Conservation (phyloP, 192 early-diverging fungal species). For the Backusella australiensis region DNA sequence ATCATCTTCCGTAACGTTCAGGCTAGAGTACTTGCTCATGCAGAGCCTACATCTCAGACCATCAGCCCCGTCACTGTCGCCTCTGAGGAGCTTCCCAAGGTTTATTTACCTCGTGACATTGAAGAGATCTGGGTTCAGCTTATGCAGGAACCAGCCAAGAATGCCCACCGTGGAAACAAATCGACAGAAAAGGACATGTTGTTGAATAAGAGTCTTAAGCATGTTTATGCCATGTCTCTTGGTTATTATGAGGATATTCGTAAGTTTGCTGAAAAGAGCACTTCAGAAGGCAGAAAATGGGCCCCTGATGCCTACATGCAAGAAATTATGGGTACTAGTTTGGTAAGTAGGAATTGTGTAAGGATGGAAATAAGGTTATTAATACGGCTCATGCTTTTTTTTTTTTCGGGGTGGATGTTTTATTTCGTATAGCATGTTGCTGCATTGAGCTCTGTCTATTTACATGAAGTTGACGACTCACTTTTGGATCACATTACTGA, state of each 20-base stretch:
- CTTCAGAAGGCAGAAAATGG: constrained; percentile 45
- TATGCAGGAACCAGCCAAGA: constrained; percentile 17
- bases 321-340: constrained; percentile 57
- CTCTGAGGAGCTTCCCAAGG: neutral
- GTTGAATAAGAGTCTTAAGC: constrained; percentile 41
- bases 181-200: constrained; percentile 20
- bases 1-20: constrained; percentile 54
- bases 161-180: constrained; percentile 11
- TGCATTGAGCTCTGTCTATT: constrained; percentile 46
- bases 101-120: constrained; percentile 23
- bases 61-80: neutral
- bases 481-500: constrained; percentile 45
- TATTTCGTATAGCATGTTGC: constrained; percentile 41
- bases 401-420: neutral
- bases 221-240: constrained; percentile 52
- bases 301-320: constrained; percentile 45
- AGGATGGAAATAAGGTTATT: neutral
- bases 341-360: constrained; percentile 34
- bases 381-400: neutral
- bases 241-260: constrained; percentile 56
- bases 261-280: constrained; percentile 40
- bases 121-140: constrained; percentile 41
- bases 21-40: constrained; percentile 41
- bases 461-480: constrained; percentile 51
- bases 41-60: constrained; percentile 6